Conservation (phyloP, 1,139 yeast species). For the Geotrichum australiense region DNA sequence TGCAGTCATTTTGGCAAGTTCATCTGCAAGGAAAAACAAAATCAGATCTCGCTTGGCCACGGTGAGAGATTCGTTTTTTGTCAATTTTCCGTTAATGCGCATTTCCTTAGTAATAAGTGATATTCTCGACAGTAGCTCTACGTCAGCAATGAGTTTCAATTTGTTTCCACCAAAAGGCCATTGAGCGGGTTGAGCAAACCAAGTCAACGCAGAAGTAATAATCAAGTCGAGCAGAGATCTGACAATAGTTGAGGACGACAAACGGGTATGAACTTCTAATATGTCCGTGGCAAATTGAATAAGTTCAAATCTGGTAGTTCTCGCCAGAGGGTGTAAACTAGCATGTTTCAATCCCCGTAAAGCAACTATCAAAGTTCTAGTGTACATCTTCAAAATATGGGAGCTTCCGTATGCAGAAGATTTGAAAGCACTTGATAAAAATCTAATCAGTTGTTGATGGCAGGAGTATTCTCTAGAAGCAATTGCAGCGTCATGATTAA, state of each 20-base stretch:
- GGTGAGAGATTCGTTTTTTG: constrained; percentile 4
- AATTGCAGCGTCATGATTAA: constrained; percentile 46
- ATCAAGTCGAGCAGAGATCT: constrained; percentile 45
- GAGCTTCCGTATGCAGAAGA: constrained; percentile 71
- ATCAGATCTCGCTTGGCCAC: constrained; percentile 43
- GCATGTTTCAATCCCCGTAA: constrained; percentile 49
- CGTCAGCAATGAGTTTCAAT: constrained; percentile 64
- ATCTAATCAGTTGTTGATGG: constrained; percentile 59
- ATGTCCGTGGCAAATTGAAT: constrained; percentile 62
- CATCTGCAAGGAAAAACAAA: constrained; percentile 64
- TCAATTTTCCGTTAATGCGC: constrained; percentile 8
- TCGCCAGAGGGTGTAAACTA: constrained; percentile 74
- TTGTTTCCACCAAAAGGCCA: constrained; percentile 86
- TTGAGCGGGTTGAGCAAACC: constrained; percentile 61
- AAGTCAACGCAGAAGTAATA: constrained; percentile 61
- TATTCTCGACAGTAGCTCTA: constrained; percentile 41
- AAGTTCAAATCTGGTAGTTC: constrained; percentile 68
- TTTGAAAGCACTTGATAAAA: constrained; percentile 76
- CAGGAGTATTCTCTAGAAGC: constrained; percentile 58
- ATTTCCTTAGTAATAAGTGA: constrained; percentile 20
- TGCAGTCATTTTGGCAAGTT: constrained; percentile 59
- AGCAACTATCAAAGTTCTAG: constrained; percentile 54
- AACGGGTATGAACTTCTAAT: constrained; percentile 45
- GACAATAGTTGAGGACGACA: constrained; percentile 33
- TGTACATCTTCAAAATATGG: constrained; percentile 63